A percentile compares a stretch with the other conserved stretches of the same genome.
Evolutionary conservation across 202 grass and related monocot species (phyloP).

Genomic region (Hordeum pubiflorum): DNA sequence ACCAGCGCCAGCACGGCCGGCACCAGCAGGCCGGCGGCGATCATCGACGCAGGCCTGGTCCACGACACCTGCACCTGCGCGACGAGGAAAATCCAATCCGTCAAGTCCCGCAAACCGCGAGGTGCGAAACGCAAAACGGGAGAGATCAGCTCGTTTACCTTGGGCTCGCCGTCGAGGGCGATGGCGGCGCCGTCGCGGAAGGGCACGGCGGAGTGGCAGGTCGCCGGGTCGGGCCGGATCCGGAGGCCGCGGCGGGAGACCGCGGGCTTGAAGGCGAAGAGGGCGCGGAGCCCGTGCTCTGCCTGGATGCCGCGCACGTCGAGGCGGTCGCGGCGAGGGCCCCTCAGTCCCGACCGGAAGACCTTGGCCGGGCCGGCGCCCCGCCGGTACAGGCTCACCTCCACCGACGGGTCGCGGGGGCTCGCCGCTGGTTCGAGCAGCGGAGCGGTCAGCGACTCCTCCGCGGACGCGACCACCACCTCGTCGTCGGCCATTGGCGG

Average conservation of each 20-base stretch:
- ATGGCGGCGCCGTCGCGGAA: slow-evolving; percentile 57
- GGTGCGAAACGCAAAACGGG: slow-evolving; percentile 1
- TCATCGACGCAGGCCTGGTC: slow-evolving; percentile 43
- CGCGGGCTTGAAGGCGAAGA: slow-evolving; percentile 57
- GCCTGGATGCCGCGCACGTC: slow-evolving; percentile 52
- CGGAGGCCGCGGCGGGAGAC: slow-evolving; percentile 37
- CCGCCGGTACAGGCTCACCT: slow-evolving; percentile 60
- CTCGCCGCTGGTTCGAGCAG: slow-evolving; percentile 19
- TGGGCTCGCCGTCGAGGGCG: slow-evolving; percentile 63
- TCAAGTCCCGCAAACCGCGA: not conserved
- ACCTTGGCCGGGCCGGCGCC: slow-evolving; percentile 45
- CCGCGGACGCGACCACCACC: not conserved
- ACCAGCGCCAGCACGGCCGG: slow-evolving; percentile 29
- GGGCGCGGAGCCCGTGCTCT: slow-evolving; percentile 34
- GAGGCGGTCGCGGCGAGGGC: slow-evolving; percentile 46
- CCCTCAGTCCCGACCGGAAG: slow-evolving; percentile 46
- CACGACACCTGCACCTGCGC: slow-evolving; percentile 47
- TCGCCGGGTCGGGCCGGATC: slow-evolving; percentile 41
- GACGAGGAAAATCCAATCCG: not conserved
- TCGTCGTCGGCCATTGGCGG: not conserved
- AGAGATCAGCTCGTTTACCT: slow-evolving; percentile 17
- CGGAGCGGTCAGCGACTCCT: slow-evolving; percentile 17
- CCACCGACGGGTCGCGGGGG: slow-evolving; percentile 35
- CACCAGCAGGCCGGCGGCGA: slow-evolving; percentile 42
- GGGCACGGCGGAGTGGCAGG: slow-evolving; percentile 39